These are phyloP conservation scores for Canavalia ensiformis DNA, from an alignment of 306 rosid genomes.

Conservation along the genomic window DNA sequence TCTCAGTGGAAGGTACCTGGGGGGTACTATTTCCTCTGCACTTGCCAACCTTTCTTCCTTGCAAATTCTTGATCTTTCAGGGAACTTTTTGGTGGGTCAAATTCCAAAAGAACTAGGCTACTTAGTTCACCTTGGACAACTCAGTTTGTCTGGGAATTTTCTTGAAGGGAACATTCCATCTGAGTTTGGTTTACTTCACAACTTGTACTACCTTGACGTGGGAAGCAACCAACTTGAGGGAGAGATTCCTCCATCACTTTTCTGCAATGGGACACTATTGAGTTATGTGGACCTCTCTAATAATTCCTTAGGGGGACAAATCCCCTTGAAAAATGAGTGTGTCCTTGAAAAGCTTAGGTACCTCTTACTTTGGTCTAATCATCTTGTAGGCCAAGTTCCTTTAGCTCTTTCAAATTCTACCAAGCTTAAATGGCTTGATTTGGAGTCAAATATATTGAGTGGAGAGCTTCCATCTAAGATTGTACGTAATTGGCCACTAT, in stretches of 20 bases:
- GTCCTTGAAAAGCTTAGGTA: constrained; percentile 64
- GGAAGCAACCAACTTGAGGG: constrained; percentile 75
- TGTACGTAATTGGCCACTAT: constrained; percentile 58
- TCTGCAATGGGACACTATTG: constrained; percentile 78
- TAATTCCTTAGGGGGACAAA: constrained; percentile 73
- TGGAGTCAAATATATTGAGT: constrained; percentile 75
- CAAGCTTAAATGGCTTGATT: constrained; percentile 83
- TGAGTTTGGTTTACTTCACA: constrained; percentile 71
- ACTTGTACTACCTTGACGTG: constrained; percentile 75
- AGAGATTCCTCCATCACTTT: constrained; percentile 70
- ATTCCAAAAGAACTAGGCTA: constrained; percentile 78
- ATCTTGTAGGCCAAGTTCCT: constrained; percentile 73
- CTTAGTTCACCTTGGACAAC: constrained; percentile 62
- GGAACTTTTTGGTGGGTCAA: constrained; percentile 70
- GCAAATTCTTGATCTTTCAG: constrained; percentile 79
- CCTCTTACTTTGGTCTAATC: constrained; percentile 89
- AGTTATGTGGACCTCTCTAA: constrained; percentile 83
- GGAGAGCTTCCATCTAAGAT: constrained; percentile 76
- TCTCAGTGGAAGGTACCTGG: constrained; percentile 70
- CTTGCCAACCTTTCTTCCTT: constrained; percentile 75
- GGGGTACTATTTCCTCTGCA: constrained; percentile 80
- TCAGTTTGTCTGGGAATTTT: constrained; percentile 72
- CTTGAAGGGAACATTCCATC: constrained; percentile 71
- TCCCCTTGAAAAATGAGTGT: constrained; percentile 71
- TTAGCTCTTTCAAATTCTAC: constrained; percentile 75